Percentiles rank a stretch among this genome's conserved stretches.
phyloP scores from a whole-genome alignment of 257 asterid species.

The Thymus quinquecostatus region DNA sequence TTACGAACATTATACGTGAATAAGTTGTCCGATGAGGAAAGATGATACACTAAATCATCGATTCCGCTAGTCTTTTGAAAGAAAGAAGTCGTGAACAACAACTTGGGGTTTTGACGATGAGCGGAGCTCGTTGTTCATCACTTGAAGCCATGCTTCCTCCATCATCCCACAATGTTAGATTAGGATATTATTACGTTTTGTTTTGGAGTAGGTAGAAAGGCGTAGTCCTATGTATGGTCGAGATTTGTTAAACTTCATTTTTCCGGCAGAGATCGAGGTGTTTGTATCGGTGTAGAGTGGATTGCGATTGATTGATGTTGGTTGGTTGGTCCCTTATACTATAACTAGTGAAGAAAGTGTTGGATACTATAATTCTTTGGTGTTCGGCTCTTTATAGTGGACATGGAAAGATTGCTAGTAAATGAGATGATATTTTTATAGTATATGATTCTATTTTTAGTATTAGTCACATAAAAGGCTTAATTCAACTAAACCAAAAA shows the following conservation, averaged over 20 bases:
- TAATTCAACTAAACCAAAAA: no score
- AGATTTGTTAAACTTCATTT: conserved; percentile 13
- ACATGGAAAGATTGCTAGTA: no score
- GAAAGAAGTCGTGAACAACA: conserved; percentile 40
- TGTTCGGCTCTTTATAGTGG: no score
- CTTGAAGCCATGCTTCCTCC: conserved; percentile 42
- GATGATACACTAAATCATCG: not conserved
- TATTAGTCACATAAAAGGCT: no score
- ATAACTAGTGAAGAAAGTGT: not conserved
- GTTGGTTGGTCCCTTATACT: not conserved
- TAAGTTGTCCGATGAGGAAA: not conserved
- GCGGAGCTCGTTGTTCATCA: not conserved
- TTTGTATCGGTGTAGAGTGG: not conserved
- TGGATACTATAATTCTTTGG: no score
- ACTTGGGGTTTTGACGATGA: conserved; percentile 25
- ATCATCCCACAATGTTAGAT: conserved; percentile 9
- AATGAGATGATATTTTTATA: no score
- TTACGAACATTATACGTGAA: rapidly evolving
- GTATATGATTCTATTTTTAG: no score
- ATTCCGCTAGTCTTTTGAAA: not conserved
- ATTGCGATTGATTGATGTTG: conserved; percentile 6
- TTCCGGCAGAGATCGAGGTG: not conserved
- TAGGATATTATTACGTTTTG: not conserved
- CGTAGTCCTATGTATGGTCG: not conserved
- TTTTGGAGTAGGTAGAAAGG: not conserved